Conservation (phyloP, 805 yeast genomes). For the Ogataea nonfermentans region DNA sequence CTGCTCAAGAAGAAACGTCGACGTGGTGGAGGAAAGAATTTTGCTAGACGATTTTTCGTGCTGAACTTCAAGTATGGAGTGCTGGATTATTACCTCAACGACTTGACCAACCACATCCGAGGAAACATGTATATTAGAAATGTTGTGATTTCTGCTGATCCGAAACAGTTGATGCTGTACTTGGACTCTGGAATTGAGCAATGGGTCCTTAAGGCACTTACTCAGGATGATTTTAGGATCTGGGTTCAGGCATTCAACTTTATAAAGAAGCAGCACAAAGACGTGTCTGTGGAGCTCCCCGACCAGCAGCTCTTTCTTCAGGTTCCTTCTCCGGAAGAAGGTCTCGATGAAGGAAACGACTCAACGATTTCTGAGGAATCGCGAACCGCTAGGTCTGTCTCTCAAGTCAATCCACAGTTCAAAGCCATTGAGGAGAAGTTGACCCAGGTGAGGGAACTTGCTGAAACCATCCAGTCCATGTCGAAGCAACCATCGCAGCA, state of each 20-base stretch:
- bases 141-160: constrained; percentile 79
- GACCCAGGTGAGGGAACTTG: constrained; percentile 15
- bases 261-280: constrained; percentile 35
- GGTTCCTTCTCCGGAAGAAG: constrained; percentile 4
- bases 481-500: constrained; percentile 9
- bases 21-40: constrained; percentile 83
- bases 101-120: constrained; percentile 67
- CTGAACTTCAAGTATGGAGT: constrained; percentile 81
- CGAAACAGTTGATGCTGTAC: constrained; percentile 62
- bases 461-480: constrained; percentile 10
- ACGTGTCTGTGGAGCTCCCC: constrained; percentile 1
- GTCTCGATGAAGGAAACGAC: not conserved
- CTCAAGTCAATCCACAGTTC: constrained; percentile 13
- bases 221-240: constrained; percentile 60
- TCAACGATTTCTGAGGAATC: constrained; percentile 15
- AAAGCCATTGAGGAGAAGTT: constrained; percentile 21
- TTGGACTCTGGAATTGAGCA: constrained; percentile 94
- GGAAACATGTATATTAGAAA: constrained; percentile 89
- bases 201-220: constrained; percentile 79
- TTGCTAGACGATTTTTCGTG: constrained; percentile 78
- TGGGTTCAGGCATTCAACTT: constrained; percentile 83
- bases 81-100: constrained; percentile 74
- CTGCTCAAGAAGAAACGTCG: constrained; percentile 68
- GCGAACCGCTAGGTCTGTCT: constrained; percentile 16
- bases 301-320: constrained; percentile 2